A percentile compares a stretch with the other conserved stretches of the same genome.
Evolutionary conservation across 768 basidiomycete genomes (phyloP).

Genomic region (Termitomyces sp.): DNA sequence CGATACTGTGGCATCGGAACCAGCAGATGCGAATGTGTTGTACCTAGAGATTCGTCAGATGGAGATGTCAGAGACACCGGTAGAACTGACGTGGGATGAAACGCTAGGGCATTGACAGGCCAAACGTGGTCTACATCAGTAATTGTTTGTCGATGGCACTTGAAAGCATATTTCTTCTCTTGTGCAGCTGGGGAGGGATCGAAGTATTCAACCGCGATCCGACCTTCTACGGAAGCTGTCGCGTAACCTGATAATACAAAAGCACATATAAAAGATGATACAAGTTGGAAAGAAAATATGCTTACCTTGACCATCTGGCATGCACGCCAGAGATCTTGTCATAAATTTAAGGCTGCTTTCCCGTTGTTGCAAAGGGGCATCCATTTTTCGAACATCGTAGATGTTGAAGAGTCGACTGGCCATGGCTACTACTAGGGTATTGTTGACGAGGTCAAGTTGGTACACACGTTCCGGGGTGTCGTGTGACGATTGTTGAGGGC

Average conservation of each 20-base stretch:
- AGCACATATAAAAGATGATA: not conserved
- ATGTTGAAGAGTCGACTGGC: slow-evolving; percentile 88
- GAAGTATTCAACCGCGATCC: slow-evolving; percentile 97
- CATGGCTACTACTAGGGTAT: slow-evolving; percentile 89
- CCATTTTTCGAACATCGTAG: slow-evolving; percentile 82
- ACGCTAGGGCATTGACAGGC: slow-evolving; percentile 93
- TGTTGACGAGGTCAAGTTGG: slow-evolving; percentile 71
- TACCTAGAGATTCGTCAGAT: slow-evolving; percentile 40
- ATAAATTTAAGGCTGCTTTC: slow-evolving; percentile 96
- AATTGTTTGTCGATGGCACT: slow-evolving; percentile 89
- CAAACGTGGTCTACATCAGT: slow-evolving; percentile 94
- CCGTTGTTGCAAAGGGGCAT: slow-evolving; percentile 68
- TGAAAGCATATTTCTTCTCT: slow-evolving; percentile 91
- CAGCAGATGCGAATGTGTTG: slow-evolving; percentile 94
- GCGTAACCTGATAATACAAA: slow-evolving; percentile 68
- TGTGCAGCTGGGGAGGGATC: slow-evolving; percentile 76
- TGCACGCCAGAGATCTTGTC: slow-evolving; percentile 88
- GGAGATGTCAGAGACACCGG: not conserved
- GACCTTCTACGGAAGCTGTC: slow-evolving; percentile 89
- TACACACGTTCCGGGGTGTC: slow-evolving; percentile 83
- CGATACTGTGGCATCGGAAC: slow-evolving; percentile 90
- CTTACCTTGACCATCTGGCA: slow-evolving; percentile 87
- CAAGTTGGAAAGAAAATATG: slow-evolving; percentile 12
- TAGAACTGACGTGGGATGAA: slow-evolving; percentile 73
- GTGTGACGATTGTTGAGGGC: slow-evolving; percentile 56